phyloP scores from a whole-genome alignment of 139 green algal genomes.

The Micractinium conductrix region DNA sequence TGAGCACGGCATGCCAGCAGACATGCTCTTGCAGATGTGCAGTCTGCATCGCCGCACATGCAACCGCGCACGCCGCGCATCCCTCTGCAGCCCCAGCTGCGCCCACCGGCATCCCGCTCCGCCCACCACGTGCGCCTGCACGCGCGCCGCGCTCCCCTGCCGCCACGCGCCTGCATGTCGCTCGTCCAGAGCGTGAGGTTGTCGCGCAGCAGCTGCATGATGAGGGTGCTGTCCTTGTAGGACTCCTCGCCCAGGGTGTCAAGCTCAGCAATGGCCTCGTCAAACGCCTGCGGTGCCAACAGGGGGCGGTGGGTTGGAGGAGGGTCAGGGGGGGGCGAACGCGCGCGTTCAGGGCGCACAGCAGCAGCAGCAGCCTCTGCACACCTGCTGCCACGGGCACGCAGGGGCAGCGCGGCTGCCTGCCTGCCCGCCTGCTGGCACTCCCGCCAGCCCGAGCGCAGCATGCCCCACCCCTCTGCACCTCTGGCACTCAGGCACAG shows the following conservation, averaged over 20 bases:
- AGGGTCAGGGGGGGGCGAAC: too few relatives aligned
- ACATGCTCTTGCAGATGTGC: not conserved
- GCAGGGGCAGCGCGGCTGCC: not conserved
- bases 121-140: too few relatives aligned
- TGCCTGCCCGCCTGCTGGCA: not conserved
- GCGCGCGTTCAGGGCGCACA: too few relatives aligned
- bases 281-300: conserved; percentile 90
- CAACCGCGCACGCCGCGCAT: too few relatives aligned
- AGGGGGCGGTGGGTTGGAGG: too few relatives aligned
- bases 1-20: not conserved
- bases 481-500: not conserved
- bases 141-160: too few relatives aligned
- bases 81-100: too few relatives aligned
- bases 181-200: conserved; percentile 99
- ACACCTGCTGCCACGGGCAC: too few relatives aligned
- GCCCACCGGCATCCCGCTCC: too few relatives aligned
- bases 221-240: conserved; percentile 99
- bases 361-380: too few relatives aligned
- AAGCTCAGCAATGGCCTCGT: conserved; percentile 98
- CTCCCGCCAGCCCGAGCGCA: too few relatives aligned
- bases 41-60: not conserved
- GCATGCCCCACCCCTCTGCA: not conserved
- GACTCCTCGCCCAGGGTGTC: conserved; percentile 97
- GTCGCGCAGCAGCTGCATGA: conserved; percentile 99
- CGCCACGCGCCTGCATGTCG: conserved; percentile 97